phyloP scores from a whole-genome alignment of 2,329 filamentous ascomycete genomes.

The Colletotrichum viniferum region DNA sequence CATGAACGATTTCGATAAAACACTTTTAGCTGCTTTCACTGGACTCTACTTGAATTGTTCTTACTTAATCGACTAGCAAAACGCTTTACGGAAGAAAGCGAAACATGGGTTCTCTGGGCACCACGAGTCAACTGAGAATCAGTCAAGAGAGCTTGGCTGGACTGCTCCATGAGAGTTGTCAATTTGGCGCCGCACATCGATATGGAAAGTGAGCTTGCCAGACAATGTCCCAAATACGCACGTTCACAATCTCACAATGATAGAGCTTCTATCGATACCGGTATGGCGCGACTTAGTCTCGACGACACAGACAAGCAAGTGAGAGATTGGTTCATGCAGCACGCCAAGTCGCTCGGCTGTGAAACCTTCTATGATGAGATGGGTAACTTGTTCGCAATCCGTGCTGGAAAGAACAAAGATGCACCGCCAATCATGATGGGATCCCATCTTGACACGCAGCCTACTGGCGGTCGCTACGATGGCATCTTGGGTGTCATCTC shows the following conservation, averaged over 20 bases:
- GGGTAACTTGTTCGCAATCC: not conserved
- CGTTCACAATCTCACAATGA: not conserved
- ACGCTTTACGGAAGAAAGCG: not conserved
- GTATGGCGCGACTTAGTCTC: not conserved
- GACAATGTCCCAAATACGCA: fast-evolving
- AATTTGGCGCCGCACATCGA: not conserved
- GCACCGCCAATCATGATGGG: not conserved
- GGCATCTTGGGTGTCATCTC: not conserved
- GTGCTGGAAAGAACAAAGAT: not conserved
- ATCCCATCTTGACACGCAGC: not conserved
- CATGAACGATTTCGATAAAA: not conserved
- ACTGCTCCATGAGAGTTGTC: not conserved
- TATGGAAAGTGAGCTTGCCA: not conserved
- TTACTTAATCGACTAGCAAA: not conserved
- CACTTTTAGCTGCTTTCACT: not conserved
- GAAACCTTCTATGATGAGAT: not conserved
- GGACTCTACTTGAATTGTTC: fast-evolving
- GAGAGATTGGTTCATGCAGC: not conserved
- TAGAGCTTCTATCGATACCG: not conserved
- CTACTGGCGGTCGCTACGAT: not conserved
- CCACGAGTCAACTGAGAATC: not conserved
- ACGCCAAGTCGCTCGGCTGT: not conserved
- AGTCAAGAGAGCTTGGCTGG: not conserved
- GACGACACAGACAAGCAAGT: not conserved
- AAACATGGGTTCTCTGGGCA: not conserved